Percentiles rank a stretch among this genome's conserved stretches.
Conservation (phyloP, 768 basidiomycete species). For the Mycena floridula region DNA sequence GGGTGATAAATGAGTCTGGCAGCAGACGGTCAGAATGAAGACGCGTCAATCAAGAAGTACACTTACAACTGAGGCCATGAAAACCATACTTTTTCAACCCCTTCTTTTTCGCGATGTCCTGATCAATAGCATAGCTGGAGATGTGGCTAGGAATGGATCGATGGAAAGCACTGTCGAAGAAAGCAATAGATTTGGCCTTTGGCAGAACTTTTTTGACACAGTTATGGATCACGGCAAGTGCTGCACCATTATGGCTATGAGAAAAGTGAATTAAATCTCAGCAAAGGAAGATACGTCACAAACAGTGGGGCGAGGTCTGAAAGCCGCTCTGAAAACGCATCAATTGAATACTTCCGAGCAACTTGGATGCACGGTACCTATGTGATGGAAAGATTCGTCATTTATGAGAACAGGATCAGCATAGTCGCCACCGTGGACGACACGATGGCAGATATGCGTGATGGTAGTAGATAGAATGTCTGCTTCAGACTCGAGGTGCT, state of each 20-base stretch:
- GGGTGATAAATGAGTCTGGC: slow-evolving; percentile 70
- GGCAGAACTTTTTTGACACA: slow-evolving; percentile 62
- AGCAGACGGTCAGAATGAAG: neutral
- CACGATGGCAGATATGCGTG: slow-evolving; percentile 60
- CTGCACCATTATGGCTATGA: slow-evolving; percentile 54
- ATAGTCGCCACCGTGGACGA: slow-evolving; percentile 86
- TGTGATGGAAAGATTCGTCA: slow-evolving; percentile 62
- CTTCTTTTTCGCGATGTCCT: slow-evolving; percentile 48
- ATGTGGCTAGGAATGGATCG: slow-evolving; percentile 69
- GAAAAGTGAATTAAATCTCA: neutral
- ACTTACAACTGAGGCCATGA: slow-evolving; percentile 75
- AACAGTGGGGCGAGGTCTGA: slow-evolving; percentile 79
- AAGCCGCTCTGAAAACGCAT: no score
- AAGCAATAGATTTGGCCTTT: slow-evolving; percentile 66
- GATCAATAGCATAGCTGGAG: slow-evolving; percentile 74
- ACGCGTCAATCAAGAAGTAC: neutral
- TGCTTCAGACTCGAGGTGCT: slow-evolving; percentile 33
- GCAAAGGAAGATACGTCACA: slow-evolving; percentile 22
- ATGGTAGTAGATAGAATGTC: slow-evolving; percentile 39
- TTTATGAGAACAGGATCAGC: slow-evolving; percentile 64
- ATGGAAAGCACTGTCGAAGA: slow-evolving; percentile 89
- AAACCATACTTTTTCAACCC: slow-evolving; percentile 89
- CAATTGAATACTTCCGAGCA: no score
- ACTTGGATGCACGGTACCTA: no score
- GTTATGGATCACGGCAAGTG: slow-evolving; percentile 53